Base-by-base conservation (phyloP, 257 asterid genomes). In the Echites panduratus region DNA sequence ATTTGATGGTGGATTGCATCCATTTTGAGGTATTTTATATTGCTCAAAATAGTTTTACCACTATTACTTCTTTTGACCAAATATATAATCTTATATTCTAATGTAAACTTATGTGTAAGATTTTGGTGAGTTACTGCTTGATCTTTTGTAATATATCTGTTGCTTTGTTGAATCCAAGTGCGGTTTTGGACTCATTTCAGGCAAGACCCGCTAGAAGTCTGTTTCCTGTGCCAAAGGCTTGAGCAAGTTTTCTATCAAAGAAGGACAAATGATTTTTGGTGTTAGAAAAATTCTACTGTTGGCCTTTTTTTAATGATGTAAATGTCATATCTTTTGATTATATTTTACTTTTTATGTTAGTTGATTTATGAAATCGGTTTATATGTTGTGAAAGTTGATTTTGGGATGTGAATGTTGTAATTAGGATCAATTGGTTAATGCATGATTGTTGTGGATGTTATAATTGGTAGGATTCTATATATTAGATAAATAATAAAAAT, bases 131-230 rank as follows among this genome's bases (percentile, higher is more conserved):
- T 76, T 71, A 20, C 26, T 64, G 27, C 75, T 58, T 79, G 13
- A 56, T 70, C 43, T 53, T 63, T 26, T 81, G 56, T 76, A 73
- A 47, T 88, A 85, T 91, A 95, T 97, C 96, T 57, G 87, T 82
- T 80, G 98, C 92, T 81, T 95, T 97, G 98, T 71, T 85, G 78
- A 92, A 87, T 47, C 96, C 96, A 73, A 78, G 83, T 80, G 82
- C 74, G 58, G 85, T 92, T 53, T 22, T 95, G 82, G 98, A 95
- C 82, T 97, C 97, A 64, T 95, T 87, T 81, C 97, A 95, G 88
- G 96, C 95, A 54, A 87, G 99, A 81, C 93, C 99, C 78, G 96
- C 85, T 73, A 87, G 96, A 82, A 88, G 95, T 83, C 98, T 35
- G 93, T 92, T 83, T 82, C 96, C 17, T 83, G 90, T 64, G 99